Evolutionary conservation across 306 rosid species (phyloP).

Genomic region (Medicago lupulina): DNA sequence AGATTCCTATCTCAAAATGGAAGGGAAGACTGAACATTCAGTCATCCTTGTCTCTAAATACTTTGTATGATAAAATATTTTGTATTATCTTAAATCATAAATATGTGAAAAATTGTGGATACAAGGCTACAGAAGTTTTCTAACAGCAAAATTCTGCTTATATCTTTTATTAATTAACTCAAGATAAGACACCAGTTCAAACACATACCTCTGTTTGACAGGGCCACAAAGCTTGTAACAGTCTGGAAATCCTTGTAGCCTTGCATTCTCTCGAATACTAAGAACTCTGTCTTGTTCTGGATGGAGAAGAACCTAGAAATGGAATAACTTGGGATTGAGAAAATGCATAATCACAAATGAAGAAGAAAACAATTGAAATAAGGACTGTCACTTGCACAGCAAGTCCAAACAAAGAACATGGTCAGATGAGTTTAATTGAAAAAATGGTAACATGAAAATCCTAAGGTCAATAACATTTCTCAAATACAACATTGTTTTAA

Average conservation of each 20-base stretch:
- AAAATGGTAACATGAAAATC: slow-evolving; percentile 23
- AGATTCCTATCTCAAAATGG: too few relatives aligned
- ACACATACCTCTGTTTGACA: slow-evolving; percentile 65
- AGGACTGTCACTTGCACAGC: neutral
- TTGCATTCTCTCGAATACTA: slow-evolving; percentile 69
- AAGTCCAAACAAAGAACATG: neutral
- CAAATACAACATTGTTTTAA: neutral
- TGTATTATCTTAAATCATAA: too few relatives aligned
- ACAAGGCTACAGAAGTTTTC: too few relatives aligned
- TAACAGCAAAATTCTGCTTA: too few relatives aligned
- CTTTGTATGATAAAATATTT: too few relatives aligned
- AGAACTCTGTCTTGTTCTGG: slow-evolving; percentile 72
- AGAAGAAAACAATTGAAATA: neutral
- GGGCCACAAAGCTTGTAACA: slow-evolving; percentile 67
- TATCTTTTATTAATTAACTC: too few relatives aligned
- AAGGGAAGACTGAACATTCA: too few relatives aligned
- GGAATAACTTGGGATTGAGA: neutral
- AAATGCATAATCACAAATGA: neutral
- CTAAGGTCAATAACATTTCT: neutral
- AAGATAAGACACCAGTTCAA: too few relatives aligned
- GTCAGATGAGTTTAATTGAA: neutral
- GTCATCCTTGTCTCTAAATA: too few relatives aligned
- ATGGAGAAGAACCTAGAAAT: slow-evolving; percentile 48
- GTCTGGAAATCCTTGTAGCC: slow-evolving; percentile 85
- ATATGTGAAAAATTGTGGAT: too few relatives aligned